Evolutionary conservation across 345 rosid genomes (phyloP).

Genomic region (Barbarea vulgaris): DNA sequence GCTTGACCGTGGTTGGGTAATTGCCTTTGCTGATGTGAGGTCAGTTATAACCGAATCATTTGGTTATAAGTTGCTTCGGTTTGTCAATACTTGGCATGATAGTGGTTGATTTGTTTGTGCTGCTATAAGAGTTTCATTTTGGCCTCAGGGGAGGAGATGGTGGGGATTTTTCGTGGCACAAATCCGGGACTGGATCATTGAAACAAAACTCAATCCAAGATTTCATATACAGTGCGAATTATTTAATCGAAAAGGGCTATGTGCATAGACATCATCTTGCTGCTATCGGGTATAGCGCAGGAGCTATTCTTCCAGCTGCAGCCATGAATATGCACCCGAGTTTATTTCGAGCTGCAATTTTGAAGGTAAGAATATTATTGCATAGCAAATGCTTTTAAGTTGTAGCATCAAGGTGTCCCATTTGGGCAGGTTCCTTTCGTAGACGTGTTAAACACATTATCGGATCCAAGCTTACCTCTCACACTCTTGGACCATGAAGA

Average conservation of each 20-base stretch:
- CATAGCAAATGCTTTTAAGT: conserved; percentile 4
- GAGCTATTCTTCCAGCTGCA: conserved; percentile 76
- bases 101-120: conserved; percentile 11
- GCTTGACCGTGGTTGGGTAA: conserved; percentile 93
- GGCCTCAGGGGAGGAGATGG: conserved; percentile 58
- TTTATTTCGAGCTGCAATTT: conserved; percentile 68
- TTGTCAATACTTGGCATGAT: conserved; percentile 1
- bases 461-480: conserved; percentile 81
- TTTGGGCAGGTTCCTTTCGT: conserved; percentile 79
- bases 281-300: conserved; percentile 80
- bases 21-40: conserved; percentile 97
- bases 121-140: conserved; percentile 26
- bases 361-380: conserved; percentile 56
- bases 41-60: conserved; percentile 40
- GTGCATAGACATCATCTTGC: conserved; percentile 62
- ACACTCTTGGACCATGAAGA: conserved; percentile 83
- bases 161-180: conserved; percentile 74
- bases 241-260: conserved; percentile 65
- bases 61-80: not conserved
- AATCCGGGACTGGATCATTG: conserved; percentile 60
- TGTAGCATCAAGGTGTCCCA: conserved; percentile 5
- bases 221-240: conserved; percentile 60
- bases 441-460: conserved; percentile 70
- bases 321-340: conserved; percentile 65
- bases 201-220: conserved; percentile 77